phyloP scores from a whole-genome alignment of 768 basidiomycete genomes.

The Pisolithus sp. region DNA sequence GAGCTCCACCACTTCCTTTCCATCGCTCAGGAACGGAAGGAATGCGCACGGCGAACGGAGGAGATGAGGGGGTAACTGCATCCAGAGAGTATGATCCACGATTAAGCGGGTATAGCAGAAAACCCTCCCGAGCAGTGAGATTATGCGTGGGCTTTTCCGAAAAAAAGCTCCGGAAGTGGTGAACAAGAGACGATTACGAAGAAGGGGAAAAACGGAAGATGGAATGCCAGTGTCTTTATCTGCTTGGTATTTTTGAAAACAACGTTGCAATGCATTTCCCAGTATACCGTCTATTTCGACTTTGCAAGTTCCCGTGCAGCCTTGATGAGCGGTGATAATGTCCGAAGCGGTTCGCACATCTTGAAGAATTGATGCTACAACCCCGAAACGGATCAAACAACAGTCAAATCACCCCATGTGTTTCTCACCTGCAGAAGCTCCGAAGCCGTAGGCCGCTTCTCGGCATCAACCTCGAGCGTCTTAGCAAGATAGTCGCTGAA shows the following conservation, averaged over 20 bases:
- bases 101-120: too few species aligned
- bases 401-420: not conserved
- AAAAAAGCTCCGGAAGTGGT: not conserved
- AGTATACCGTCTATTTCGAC: slow-evolving; percentile 30
- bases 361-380: slow-evolving; percentile 82
- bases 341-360: slow-evolving; percentile 78
- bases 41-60: too few species aligned
- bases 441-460: slow-evolving; percentile 84
- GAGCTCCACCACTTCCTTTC: too few species aligned
- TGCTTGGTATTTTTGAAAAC: not conserved
- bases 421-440: slow-evolving; percentile 64
- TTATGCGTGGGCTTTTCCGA: too few species aligned
- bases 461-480: slow-evolving; percentile 90
- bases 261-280: not conserved
- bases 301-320: slow-evolving; percentile 85
- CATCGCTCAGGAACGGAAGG: too few species aligned
- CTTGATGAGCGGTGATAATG: slow-evolving; percentile 85
- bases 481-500: slow-evolving; percentile 89
- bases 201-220: too few species aligned
- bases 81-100: too few species aligned
- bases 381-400: slow-evolving; percentile 4
- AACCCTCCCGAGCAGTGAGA: too few species aligned
- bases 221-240: too few species aligned
- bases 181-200: not conserved
- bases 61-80: too few species aligned